A percentile compares a stretch with the other conserved stretches of the same genome.
Conservation (phyloP, 805 yeast genomes). For the Cyberlindnera xishuangbannaensis region DNA sequence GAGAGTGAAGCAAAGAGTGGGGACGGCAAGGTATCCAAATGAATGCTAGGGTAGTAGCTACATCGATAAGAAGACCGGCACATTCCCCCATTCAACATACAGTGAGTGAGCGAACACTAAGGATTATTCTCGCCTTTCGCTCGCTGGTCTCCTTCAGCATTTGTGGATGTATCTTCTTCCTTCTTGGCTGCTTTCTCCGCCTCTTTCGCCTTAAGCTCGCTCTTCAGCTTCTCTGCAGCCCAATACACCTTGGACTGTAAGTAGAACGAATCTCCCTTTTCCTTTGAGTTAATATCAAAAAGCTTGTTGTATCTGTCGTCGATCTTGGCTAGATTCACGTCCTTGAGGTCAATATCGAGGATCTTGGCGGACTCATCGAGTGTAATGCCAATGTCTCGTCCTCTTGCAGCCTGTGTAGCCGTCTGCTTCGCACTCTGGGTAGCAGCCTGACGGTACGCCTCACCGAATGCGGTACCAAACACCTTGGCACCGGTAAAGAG, state of each 20-base stretch:
- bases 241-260: slow-evolving; percentile 88
- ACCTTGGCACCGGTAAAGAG: slow-evolving; percentile 92
- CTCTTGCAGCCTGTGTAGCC: slow-evolving; percentile 42
- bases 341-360: slow-evolving; percentile 64
- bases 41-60: too few relatives aligned
- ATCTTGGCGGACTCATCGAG: slow-evolving; percentile 90
- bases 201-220: slow-evolving; percentile 61
- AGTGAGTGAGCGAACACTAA: too few relatives aligned
- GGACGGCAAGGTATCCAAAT: too few relatives aligned
- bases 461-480: slow-evolving; percentile 93
- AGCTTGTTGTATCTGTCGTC: slow-evolving; percentile 72
- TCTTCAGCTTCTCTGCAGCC: slow-evolving; percentile 86
- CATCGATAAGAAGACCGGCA: too few relatives aligned
- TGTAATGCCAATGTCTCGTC: slow-evolving; percentile 64
- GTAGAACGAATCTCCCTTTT: slow-evolving; percentile 94
- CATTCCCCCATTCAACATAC: too few relatives aligned
- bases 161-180: slow-evolving; percentile 7
- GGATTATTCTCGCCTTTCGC: slow-evolving; percentile 6
- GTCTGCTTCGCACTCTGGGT: slow-evolving; percentile 80
- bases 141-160: slow-evolving; percentile 2
- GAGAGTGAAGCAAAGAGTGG: background rate
- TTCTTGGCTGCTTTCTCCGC: slow-evolving; percentile 26
- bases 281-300: slow-evolving; percentile 85
- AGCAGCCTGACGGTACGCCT: slow-evolving; percentile 95
- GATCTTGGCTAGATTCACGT: slow-evolving; percentile 52